Percentiles rank a stretch among this genome's conserved stretches.
These are phyloP conservation scores for Paracoccidioides brasiliensis DNA, from an alignment of 2,329 filamentous ascomycete species.

Conservation along the genomic window DNA sequence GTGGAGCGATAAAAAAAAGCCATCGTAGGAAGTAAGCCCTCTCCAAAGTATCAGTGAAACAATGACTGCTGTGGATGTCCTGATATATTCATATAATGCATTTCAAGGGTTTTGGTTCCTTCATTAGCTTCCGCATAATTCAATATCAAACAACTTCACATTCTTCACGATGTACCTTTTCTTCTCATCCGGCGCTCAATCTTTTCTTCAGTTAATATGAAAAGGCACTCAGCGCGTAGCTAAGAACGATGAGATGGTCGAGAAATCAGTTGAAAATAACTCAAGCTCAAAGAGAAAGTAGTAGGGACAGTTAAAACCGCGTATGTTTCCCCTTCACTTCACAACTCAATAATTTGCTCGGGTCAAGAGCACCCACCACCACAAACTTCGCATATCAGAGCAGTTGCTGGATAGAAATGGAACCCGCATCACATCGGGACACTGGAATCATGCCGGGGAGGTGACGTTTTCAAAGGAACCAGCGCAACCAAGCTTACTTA, in stretches of 20 bases:
- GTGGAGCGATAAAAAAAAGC: not conserved
- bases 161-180: not conserved
- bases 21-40: not conserved
- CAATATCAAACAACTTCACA: not conserved
- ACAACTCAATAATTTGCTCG: not conserved
- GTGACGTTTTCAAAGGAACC: not conserved
- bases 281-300: not conserved
- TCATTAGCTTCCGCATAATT: not conserved
- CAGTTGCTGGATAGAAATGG: constrained; percentile 1
- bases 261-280: not conserved
- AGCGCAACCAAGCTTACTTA: not conserved
- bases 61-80: not conserved
- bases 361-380: not conserved
- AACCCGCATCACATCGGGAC: constrained; percentile 1
- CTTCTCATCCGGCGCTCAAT: not conserved
- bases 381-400: not conserved
- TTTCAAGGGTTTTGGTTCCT: not conserved
- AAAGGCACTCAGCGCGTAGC: not conserved
- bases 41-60: not conserved
- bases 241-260: constrained; percentile 1
- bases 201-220: not conserved
- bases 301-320: not conserved
- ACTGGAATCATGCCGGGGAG: not conserved
- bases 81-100: not conserved
- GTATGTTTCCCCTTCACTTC: not conserved